Evolutionary conservation across 73 alveolate genomes (phyloP), one percentile per base, ranked within the genome.

Genomic region (Tetrahymena borealis): DNA sequence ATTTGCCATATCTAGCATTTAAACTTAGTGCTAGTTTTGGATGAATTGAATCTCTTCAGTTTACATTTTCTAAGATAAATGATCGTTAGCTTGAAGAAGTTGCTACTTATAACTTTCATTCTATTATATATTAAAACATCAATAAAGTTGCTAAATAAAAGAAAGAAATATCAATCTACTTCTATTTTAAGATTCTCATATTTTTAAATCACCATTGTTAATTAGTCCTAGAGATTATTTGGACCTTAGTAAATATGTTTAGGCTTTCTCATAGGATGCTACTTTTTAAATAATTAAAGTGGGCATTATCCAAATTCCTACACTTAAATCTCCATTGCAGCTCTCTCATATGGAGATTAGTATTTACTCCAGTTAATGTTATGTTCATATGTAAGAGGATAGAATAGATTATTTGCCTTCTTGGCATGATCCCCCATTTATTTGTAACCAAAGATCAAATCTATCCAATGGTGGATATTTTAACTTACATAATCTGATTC

Each of bases 301-400:
- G 99, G 99, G 4, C 97, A 95, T 94, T 98, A 95, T 39, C 99
- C 99, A 95, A 98, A 98, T 91, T 98, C 99, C 60, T 97, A 91
- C 39, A 98, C 96, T 93, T 98, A 96, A 18, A 97, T 96, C 92
- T 97, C 98, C 85, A 94, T 93, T 13, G 99, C 99, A 33, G 94
- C 78, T 85, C 95, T 94, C 91, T 97, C 98, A 20, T 96, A 90
- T 33, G 92, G 96, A 39, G 95, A 93, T 37, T 94, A 94, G 16
- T 94, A 93, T 37, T 94, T 93, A 90, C 94, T 95, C 95, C 98
- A 97, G 91, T 96, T 96, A 7, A 98, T 97, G 91, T 96, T 96
- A 91, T 98, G 97, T 92, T 97, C 97, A 90, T 97, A 95, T 20
- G 99, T 96, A 32, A 93, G 90, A 33, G 99, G 99, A 78, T 97